A percentile compares a stretch with the other conserved stretches of the same genome.
These are phyloP conservation scores for Kwoniella heveanensis DNA, from an alignment of 768 basidiomycete species.

Conservation along the genomic window DNA sequence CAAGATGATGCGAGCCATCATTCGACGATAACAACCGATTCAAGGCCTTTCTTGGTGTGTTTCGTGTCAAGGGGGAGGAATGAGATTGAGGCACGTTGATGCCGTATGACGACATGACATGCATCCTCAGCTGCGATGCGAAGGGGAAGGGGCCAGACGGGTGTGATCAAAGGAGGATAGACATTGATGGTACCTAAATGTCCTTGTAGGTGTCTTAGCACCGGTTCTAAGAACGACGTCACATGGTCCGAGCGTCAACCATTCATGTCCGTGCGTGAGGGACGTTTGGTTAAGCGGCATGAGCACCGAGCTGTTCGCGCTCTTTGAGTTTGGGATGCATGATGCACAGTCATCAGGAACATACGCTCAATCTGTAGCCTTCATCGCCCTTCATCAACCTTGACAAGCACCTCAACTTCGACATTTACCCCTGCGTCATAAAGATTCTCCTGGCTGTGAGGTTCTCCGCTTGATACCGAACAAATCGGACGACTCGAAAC, in stretches of 20 bases:
- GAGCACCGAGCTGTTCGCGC: not conserved
- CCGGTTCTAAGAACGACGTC: not conserved
- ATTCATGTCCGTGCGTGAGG: not conserved
- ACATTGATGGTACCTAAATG: not conserved
- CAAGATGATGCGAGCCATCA: not conserved
- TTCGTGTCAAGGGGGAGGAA: not conserved
- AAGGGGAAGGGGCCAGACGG: not conserved
- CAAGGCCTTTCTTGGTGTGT: no score
- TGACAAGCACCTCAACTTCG: constrained; percentile 16
- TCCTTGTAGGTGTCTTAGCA: not conserved
- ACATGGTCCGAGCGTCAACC: constrained; percentile 4
- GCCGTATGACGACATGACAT: not conserved
- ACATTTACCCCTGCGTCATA: constrained; percentile 9
- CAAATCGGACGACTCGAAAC: not conserved
- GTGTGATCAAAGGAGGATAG: not conserved
- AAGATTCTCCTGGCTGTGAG: no score
- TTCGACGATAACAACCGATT: no score
- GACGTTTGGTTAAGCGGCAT: not conserved
- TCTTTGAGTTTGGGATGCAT: no score
- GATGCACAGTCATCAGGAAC: no score
- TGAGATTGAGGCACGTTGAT: not conserved
- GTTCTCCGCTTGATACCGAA: no score
- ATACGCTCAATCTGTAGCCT: no score
- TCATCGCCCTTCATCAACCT: constrained; percentile 6
- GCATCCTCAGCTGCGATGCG: no score